Evolutionary conservation across 31 red algal genomes (phyloP).

Genomic region (Odonthalia washingtoniensis): DNA sequence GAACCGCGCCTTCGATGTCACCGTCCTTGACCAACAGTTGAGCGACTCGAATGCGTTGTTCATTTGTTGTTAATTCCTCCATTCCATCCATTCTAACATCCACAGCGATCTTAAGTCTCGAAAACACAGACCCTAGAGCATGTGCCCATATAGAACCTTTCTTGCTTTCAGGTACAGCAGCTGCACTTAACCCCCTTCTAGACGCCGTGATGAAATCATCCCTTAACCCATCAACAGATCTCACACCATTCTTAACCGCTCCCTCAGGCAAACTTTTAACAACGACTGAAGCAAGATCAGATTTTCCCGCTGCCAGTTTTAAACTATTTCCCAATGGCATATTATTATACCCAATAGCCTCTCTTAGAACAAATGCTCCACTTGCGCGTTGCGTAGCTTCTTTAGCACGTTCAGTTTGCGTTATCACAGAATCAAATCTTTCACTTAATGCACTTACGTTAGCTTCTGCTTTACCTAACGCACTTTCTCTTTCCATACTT

Average conservation of each 20-base stretch:
- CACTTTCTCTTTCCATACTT: constrained; percentile 27
- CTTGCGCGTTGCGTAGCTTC: constrained; percentile 56
- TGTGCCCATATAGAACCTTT: constrained; percentile 73
- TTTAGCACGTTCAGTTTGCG: constrained; percentile 59
- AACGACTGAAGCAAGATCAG: constrained; percentile 59
- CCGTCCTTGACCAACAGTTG: constrained; percentile 48
- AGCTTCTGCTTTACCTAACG: constrained; percentile 41
- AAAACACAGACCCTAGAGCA: constrained; percentile 59
- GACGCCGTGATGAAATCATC: constrained; percentile 41
- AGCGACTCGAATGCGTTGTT: constrained; percentile 61
- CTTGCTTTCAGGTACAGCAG: constrained; percentile 58
- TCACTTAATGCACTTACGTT: constrained; percentile 49
- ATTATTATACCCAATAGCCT: constrained; percentile 11
- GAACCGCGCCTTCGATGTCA: constrained; percentile 51
- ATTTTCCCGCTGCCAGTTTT: constrained; percentile 30
- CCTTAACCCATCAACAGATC: constrained; percentile 51
- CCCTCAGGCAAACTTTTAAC: constrained; percentile 48
- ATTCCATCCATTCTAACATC: constrained; percentile 31
- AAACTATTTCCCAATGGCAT: constrained; percentile 42
- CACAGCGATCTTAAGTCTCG: constrained; percentile 61
- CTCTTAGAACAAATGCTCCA: constrained; percentile 57
- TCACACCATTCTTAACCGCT: constrained; percentile 36
- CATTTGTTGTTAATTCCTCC: constrained; percentile 33
- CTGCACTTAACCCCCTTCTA: constrained; percentile 51
- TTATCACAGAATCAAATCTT: constrained; percentile 45